Base-by-base conservation (phyloP, 805 yeast species). In the Starmerella lactis-condensi region DNA sequence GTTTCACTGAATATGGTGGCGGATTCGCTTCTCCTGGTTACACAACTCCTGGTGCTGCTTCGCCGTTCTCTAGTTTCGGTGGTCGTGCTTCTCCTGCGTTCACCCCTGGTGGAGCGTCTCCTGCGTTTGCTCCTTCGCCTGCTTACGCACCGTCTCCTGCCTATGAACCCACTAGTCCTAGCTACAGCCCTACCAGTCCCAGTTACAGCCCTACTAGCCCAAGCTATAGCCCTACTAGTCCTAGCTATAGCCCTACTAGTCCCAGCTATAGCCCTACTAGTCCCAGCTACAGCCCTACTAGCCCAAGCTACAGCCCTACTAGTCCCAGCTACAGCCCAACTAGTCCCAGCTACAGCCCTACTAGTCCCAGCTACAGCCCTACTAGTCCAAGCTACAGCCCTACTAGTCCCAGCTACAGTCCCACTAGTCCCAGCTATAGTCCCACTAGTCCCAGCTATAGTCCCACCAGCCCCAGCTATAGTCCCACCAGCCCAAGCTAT, bases 1-100 rank as follows among this genome's bases (percentile, higher is more conserved):
- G 91, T 5, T 75, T 81, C 44, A 78, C 93, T 7, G 82, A 79
- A 38, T 81, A 81, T 48, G 83, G 89, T 39, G 93, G 92, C 31
- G 66, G 67, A 9, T 54, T 60, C 51, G 47, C 67, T 32, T 60
- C 66, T 6, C 45, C 45, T 5, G 43, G 43, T 15, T 35, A 26
- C 24, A 60, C 68, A 11, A 63, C 72, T 5, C 75, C 91, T 28
- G 67, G 70, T 5, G 3, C 56, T 0, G 76, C 78, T 33, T 72
- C 75, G 42, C 64, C 75, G 4, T 82, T 83, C 1, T 35, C 32
- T 32, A 27, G 32, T 10, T 31, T 34, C 26, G 30, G 26, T 29
- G 37, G 37, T 6, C 69, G 81, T 0, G 49, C 89, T 0, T 70
- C 81, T 1, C 89, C 85, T 41, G 51, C 64, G 6, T 75, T 72